A percentile compares a stretch with the other conserved stretches of the same genome.
Conservation (phyloP, 768 basidiomycete genomes). For the Boletus patriciae region DNA sequence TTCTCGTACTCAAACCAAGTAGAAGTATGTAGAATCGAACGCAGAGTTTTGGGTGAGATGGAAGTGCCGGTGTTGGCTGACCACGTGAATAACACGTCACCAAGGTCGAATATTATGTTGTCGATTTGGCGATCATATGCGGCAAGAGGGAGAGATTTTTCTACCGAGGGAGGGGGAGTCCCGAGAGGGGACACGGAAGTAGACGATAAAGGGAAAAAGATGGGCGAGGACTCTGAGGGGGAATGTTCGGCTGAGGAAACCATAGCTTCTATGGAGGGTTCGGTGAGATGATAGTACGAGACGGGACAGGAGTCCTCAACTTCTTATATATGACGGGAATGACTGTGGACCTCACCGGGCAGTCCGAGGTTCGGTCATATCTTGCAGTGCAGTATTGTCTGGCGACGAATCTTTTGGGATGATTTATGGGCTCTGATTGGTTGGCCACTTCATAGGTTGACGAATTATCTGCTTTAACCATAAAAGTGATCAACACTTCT, state of each 20-base stretch:
- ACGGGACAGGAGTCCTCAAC: background rate
- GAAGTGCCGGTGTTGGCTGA: slow-evolving; percentile 15
- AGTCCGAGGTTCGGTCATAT: too few species aligned
- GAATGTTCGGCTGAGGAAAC: background rate
- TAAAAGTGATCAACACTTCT: too few species aligned
- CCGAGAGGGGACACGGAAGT: slow-evolving; percentile 1
- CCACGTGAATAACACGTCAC: slow-evolving; percentile 26
- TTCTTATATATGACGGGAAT: background rate
- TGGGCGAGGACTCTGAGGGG: slow-evolving; percentile 1
- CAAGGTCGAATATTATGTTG: slow-evolving; percentile 23
- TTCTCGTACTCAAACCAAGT: slow-evolving; percentile 27
- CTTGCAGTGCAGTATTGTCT: too few species aligned
- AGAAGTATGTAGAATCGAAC: slow-evolving; percentile 13
- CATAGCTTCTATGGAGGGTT: background rate
- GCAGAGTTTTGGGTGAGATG: slow-evolving; percentile 10
- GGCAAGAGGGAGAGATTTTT: background rate
- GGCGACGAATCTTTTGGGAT: too few species aligned
- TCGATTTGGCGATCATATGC: slow-evolving; percentile 19
- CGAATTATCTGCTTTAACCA: too few species aligned
- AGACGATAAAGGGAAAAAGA: background rate
- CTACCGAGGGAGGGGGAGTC: background rate
- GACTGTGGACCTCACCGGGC: too few species aligned
- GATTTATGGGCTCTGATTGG: too few species aligned
- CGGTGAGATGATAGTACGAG: background rate
- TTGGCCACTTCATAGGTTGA: too few species aligned